A percentile compares a stretch with the other conserved stretches of the same genome.
Conservation (phyloP, 139 green algal genomes). For the Monoraphidium neglectum region DNA sequence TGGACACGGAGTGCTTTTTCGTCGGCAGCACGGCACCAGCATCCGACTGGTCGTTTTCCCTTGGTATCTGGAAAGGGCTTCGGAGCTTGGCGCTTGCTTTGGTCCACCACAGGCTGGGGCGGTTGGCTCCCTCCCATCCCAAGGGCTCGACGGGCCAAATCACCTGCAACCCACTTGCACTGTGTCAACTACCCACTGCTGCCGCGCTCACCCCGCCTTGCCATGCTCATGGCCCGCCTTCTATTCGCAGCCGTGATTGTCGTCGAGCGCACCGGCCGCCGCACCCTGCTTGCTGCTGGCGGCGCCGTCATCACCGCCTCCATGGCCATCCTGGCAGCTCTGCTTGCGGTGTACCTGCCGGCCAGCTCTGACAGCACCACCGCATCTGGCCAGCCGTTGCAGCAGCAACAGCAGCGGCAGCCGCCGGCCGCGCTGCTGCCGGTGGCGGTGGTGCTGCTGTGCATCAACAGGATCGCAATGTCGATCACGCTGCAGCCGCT, state of each 20-base stretch:
- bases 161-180: neutral
- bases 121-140: too few relatives aligned
- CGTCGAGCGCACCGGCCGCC: neutral
- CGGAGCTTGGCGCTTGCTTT: too few relatives aligned
- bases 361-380: too few relatives aligned
- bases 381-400: too few relatives aligned
- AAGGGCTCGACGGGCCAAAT: too few relatives aligned
- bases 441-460: slow-evolving; percentile 8
- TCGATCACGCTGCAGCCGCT: slow-evolving; percentile 6
- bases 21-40: too few relatives aligned
- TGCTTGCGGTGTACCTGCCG: slow-evolving; percentile 1
- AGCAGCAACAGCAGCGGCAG: too few relatives aligned
- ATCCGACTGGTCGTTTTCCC: too few relatives aligned
- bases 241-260: neutral
- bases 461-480: neutral
- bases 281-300: neutral
- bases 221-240: neutral
- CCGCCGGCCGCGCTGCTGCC: slow-evolving; percentile 4
- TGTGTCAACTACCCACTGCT: neutral
- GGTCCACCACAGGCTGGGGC: too few relatives aligned
- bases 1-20: too few relatives aligned
- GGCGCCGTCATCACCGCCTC: neutral
- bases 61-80: too few relatives aligned
- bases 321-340: neutral
- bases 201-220: too few relatives aligned